Base-by-base conservation (phyloP, 148 eudicot genomes). In the Chenopodium suecicum region DNA sequence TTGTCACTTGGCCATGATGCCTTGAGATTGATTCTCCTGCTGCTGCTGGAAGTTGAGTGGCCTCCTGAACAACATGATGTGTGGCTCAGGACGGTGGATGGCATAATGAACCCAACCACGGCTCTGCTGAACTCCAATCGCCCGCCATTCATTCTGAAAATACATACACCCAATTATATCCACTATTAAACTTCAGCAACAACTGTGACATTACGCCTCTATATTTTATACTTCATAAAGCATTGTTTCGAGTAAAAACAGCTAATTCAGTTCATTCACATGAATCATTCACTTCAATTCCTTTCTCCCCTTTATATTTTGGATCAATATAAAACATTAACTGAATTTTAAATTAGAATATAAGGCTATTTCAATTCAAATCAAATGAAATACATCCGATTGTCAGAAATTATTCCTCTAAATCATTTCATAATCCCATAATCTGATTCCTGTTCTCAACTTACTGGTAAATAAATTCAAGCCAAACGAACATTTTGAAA, bases 81-180 rank as follows among this genome's bases (percentile, higher is more conserved):
- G 97, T 75, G 97, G 97, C 91, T 93, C 97, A 20, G 97, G 95
- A 60, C 97, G 92, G 84, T 93, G 97, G 81, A 93, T 86, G 7
- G 97, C 94, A 60, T 93, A 93, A 82, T 93, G 97, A 23, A 90
- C 93, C 97, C 97, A 93, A 25, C 97, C 97, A 50, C 97, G 90
- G 80, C 97, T 93, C 84, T 93, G 97, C 86, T 93, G 97, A 37
- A 91, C 97, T 68, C 97, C 95, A 68, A 91, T 91, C 48, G 94
- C 97, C 56, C 95, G 90, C 97, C 97, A 93, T 82, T 93, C 97
- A 13, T 87, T 93, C 97, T 93, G 87, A 12, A 77, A 68, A 54
- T 41, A 6, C 44, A 41, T 41, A 67, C 58, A 69, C 64, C 76
- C 78, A 34, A 10, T 22, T n/a, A 5, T 2, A 76, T 25, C 32